Evolutionary conservation across 2,329 filamentous ascomycete species (phyloP).

Genomic region (Diplodia mutila): DNA sequence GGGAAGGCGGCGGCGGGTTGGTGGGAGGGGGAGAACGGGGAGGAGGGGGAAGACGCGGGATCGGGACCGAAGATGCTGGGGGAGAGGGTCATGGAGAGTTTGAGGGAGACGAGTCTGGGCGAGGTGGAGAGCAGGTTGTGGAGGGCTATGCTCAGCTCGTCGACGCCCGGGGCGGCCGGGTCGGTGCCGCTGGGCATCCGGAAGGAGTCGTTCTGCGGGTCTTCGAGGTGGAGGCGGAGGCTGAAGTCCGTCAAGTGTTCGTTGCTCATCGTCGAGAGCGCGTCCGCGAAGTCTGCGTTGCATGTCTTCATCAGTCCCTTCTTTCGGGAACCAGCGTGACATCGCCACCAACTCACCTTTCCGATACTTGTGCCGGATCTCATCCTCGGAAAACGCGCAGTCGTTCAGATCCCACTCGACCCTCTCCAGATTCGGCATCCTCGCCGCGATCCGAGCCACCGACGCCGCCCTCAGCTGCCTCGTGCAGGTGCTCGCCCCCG

Average conservation of each 20-base stretch:
- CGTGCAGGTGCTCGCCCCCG: no score
- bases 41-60: not conserved
- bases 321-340: no score
- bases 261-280: not conserved
- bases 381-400: not conserved
- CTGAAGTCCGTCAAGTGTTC: not conserved
- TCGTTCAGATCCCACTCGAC: not conserved
- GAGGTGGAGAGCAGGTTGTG: not conserved
- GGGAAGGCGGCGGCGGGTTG: not conserved
- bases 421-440: not conserved
- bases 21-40: not conserved
- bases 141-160: not conserved
- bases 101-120: not conserved
- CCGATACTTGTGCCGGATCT: not conserved
- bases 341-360: constrained; percentile 1
- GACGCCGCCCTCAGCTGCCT: not conserved
- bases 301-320: not conserved
- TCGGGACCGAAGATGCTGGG: not conserved
- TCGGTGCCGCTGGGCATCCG: not conserved
- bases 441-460: not conserved
- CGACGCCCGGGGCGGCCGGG: not conserved
- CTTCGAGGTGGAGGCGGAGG: not conserved
- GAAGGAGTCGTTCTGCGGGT: not conserved
- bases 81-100: not conserved
- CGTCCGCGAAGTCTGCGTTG: not conserved